Conservation (phyloP, 1,284 basidiomycete genomes). For the Coniophora puteana region DNA sequence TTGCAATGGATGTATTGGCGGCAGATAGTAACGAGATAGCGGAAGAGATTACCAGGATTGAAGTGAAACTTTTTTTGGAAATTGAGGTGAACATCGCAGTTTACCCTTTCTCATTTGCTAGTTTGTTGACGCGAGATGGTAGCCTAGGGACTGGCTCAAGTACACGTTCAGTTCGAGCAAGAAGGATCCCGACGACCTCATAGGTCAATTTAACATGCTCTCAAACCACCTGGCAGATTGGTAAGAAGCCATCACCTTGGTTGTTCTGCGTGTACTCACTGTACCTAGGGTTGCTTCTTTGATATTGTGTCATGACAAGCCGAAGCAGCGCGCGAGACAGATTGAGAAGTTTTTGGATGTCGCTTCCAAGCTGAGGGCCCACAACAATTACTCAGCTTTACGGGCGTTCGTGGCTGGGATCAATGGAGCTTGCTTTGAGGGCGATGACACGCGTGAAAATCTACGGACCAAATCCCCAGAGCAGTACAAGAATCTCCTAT, state of each 20-base stretch:
- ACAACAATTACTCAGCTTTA: conserved; percentile 79
- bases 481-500: conserved; percentile 66
- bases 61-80: conserved; percentile 57
- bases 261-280: conserved; percentile 1
- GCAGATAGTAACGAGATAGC: conserved; percentile 64
- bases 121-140: conserved; percentile 6
- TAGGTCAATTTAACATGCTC: conserved; percentile 63
- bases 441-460: conserved; percentile 66
- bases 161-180: conserved; percentile 66
- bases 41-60: conserved; percentile 72
- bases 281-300: conserved; percentile 66
- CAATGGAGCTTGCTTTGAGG: conserved; percentile 66
- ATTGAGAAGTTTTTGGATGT: conserved; percentile 78
- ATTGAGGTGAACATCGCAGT: conserved; percentile 52
- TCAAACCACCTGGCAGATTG: conserved; percentile 77
- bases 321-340: conserved; percentile 59
- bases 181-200: conserved; percentile 63
- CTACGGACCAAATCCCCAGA: conserved; percentile 60
- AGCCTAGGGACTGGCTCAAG: conserved; percentile 80
- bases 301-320: conserved; percentile 74
- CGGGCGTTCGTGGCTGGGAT: conserved; percentile 83
- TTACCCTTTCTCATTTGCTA: conserved; percentile 7
- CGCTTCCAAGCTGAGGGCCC: conserved; percentile 58
- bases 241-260: conserved; percentile 34
- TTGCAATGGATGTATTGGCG: conserved; percentile 50